phyloP scores from a whole-genome alignment of 495 filamentous ascomycete species.

The Tirmania nivea region DNA sequence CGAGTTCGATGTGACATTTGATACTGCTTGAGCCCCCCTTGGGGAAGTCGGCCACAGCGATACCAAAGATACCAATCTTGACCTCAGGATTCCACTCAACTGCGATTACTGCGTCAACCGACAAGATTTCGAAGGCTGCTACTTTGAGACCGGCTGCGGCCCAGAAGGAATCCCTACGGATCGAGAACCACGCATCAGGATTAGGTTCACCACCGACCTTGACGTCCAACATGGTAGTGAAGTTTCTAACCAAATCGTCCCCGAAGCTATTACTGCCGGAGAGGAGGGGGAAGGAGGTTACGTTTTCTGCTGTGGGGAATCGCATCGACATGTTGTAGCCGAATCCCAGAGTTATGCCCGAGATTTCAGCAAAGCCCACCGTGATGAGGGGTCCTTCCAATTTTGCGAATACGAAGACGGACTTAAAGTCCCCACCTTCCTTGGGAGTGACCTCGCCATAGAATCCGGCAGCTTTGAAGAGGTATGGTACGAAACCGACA shows the following conservation, averaged over 20 bases:
- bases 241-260: not conserved
- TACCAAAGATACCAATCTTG: conserved; percentile 23
- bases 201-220: not conserved
- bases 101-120: conserved; percentile 22
- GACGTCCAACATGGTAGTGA: not conserved
- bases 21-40: conserved; percentile 2
- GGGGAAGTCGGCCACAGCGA: conserved; percentile 23
- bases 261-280: conserved; percentile 1
- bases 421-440: conserved; percentile 13
- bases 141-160: conserved; percentile 24
- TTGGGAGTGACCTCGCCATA: conserved; percentile 15
- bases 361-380: conserved; percentile 24
- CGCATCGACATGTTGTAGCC: conserved; percentile 25
- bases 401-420: conserved; percentile 23
- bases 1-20: conserved; percentile 26
- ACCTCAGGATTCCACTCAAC: conserved; percentile 17
- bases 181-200: conserved; percentile 12
- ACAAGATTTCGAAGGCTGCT: conserved; percentile 24
- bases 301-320: conserved; percentile 18
- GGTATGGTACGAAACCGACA: conserved; percentile 22
- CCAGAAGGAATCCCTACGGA: conserved; percentile 20
- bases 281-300: conserved; percentile 26
- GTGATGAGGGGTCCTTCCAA: conserved; percentile 27
- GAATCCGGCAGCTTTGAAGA: conserved; percentile 23
- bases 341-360: conserved; percentile 23